Evolutionary conservation across 2,329 filamentous ascomycete species (phyloP).

Genomic region (Lojkania enalia): DNA sequence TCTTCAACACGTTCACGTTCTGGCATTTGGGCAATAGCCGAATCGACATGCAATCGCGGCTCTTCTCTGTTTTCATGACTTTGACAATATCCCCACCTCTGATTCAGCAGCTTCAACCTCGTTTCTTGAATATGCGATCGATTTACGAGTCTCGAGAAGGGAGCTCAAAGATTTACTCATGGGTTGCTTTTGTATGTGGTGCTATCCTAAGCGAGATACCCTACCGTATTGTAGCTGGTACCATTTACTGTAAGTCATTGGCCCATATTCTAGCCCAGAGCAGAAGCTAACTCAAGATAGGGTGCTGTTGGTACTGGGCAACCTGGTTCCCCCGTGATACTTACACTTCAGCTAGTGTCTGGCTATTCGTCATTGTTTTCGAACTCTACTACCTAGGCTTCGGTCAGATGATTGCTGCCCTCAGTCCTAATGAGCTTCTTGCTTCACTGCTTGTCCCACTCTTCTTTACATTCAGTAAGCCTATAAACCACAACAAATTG

Average conservation of each 20-base stretch:
- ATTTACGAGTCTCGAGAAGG: constrained; percentile 74
- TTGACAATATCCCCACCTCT: constrained; percentile 74
- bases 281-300: constrained; percentile 14
- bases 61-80: constrained; percentile 78
- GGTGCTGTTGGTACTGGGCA: constrained; percentile 56
- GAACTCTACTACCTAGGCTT: constrained; percentile 68
- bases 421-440: constrained; percentile 67
- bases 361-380: constrained; percentile 67
- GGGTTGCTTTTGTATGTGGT: constrained; percentile 69
- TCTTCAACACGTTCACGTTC: constrained; percentile 56
- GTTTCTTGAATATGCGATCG: constrained; percentile 66
- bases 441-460: constrained; percentile 68
- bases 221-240: constrained; percentile 67
- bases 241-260: constrained; percentile 57
- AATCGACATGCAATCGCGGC: constrained; percentile 57
- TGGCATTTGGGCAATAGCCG: constrained; percentile 50
- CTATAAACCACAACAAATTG: background rate
- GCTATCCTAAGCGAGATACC: constrained; percentile 71
- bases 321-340: constrained; percentile 58
- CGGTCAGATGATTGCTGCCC: constrained; percentile 68
- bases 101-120: constrained; percentile 76
- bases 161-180: constrained; percentile 79
- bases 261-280: constrained; percentile 4
- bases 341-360: constrained; percentile 64
- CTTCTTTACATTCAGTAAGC: constrained; percentile 63